These are phyloP conservation scores for Ophiostoma tasmaniense DNA, from an alignment of 2,329 filamentous ascomycete genomes.

Conservation along the genomic window DNA sequence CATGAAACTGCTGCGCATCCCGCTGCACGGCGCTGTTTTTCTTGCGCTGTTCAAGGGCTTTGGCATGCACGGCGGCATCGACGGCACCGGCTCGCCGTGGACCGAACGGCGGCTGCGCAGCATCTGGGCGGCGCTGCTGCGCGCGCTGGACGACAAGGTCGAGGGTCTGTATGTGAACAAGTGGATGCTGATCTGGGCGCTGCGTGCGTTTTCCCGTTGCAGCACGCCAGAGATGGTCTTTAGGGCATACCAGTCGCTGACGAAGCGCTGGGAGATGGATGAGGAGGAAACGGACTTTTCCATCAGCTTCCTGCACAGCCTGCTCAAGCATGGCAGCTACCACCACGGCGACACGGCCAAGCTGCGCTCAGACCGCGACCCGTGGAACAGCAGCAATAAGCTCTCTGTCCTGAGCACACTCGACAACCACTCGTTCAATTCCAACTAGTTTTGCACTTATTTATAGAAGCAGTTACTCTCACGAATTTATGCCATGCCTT, in stretches of 20 bases:
- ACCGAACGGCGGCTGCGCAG: slow-evolving; percentile 57
- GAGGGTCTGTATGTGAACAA: slow-evolving; percentile 44
- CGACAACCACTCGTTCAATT: background rate
- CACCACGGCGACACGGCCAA: background rate
- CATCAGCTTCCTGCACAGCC: slow-evolving; percentile 36
- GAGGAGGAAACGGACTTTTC: slow-evolving; percentile 37
- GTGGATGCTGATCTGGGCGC: slow-evolving; percentile 53
- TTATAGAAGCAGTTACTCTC: background rate
- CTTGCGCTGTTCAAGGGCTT: slow-evolving; percentile 79
- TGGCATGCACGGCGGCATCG: slow-evolving; percentile 56
- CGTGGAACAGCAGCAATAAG: background rate
- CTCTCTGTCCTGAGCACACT: background rate
- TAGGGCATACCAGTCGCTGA: slow-evolving; percentile 45
- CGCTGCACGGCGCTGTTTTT: slow-evolving; percentile 68
- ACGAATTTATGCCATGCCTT: background rate
- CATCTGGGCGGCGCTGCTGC: slow-evolving; percentile 58
- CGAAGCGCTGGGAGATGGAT: slow-evolving; percentile 39
- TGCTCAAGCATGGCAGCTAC: slow-evolving; percentile 27
- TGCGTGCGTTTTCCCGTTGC: slow-evolving; percentile 57
- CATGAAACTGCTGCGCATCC: slow-evolving; percentile 62
- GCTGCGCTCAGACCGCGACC: background rate
- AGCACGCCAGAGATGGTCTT: slow-evolving; percentile 43
- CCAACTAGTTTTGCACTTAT: background rate
- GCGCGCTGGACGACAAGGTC: slow-evolving; percentile 40
- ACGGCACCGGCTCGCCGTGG: slow-evolving; percentile 58